Percentiles rank a stretch among this genome's conserved stretches.
phyloP scores from a whole-genome alignment of 2,329 filamentous ascomycete species.

The Tolypocladium pustulatum region DNA sequence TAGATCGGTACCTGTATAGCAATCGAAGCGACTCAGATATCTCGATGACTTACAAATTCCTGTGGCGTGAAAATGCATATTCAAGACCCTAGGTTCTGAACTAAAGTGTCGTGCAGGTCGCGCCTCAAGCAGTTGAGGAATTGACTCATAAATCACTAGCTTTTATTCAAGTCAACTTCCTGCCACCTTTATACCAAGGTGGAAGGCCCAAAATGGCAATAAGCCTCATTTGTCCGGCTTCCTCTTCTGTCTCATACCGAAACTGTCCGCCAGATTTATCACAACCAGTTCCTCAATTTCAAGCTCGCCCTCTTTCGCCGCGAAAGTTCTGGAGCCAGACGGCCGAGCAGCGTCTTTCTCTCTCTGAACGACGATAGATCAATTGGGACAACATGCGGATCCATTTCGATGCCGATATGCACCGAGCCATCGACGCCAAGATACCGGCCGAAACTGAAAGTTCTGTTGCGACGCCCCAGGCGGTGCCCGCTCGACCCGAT shows the following conservation, averaged over 20 bases:
- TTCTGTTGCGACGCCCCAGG: neutral
- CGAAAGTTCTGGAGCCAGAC: neutral
- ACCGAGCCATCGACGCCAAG: slow-evolving; percentile 33
- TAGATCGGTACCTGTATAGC: neutral
- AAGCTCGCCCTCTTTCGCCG: neutral
- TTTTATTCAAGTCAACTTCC: too few species aligned
- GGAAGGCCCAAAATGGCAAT: too few species aligned
- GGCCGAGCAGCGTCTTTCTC: neutral
- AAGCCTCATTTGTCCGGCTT: too few species aligned
- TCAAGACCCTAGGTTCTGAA: too few species aligned
- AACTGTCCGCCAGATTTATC: too few species aligned
- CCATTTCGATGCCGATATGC: slow-evolving; percentile 41
- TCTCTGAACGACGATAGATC: slow-evolving; percentile 1
- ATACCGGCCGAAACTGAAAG: slow-evolving; percentile 39
- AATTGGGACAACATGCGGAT: slow-evolving; percentile 27
- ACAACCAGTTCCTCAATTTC: neutral
- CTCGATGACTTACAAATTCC: neutral
- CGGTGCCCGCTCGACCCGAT: neutral
- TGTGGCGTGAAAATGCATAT: neutral
- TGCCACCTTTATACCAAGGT: too few species aligned
- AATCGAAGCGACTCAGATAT: neutral
- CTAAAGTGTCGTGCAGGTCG: too few species aligned
- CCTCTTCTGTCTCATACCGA: too few species aligned
- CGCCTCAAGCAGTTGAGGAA: too few species aligned
- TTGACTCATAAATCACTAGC: too few species aligned